phyloP scores from a whole-genome alignment of 179 eudicot genomes.

The Actinidia chinensis region DNA sequence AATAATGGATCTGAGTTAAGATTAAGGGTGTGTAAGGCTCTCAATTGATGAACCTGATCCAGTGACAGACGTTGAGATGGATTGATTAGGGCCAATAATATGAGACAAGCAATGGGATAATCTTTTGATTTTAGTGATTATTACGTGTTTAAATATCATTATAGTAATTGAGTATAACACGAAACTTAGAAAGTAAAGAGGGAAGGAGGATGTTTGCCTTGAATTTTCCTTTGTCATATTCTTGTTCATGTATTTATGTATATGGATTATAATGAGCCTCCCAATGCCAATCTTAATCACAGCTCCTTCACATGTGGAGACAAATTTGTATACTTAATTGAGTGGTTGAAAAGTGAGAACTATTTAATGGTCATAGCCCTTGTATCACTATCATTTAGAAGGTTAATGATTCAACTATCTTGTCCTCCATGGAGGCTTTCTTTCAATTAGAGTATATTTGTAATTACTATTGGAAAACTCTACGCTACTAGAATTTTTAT shows the following conservation, averaged over 20 bases:
- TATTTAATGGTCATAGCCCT: no score
- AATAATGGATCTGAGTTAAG: slow-evolving; percentile 36
- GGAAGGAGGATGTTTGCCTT: slow-evolving; percentile 18
- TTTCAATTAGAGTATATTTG: background rate
- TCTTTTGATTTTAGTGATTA: slow-evolving; percentile 5
- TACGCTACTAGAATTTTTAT: background rate
- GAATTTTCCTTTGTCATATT: background rate
- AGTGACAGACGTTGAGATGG: slow-evolving; percentile 26
- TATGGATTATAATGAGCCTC: slow-evolving; percentile 1
- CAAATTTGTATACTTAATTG: background rate
- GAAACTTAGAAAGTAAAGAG: slow-evolving; percentile 23
- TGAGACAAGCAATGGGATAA: background rate
- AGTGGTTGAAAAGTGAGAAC: background rate
- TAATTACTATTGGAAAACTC: background rate
- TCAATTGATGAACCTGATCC: slow-evolving; percentile 17
- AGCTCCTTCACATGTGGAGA: background rate
- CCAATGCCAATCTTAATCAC: background rate
- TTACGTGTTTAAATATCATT: background rate
- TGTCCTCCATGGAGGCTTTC: no score
- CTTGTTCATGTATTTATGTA: slow-evolving; percentile 18
- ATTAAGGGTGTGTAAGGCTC: slow-evolving; percentile 20
- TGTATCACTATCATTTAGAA: no score
- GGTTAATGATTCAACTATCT: no score
- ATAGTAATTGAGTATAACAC: slow-evolving; percentile 22
- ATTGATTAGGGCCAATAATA: background rate